Base-by-base conservation (phyloP, 2,329 filamentous ascomycete genomes). In the Aureobasidium melanogenum region DNA sequence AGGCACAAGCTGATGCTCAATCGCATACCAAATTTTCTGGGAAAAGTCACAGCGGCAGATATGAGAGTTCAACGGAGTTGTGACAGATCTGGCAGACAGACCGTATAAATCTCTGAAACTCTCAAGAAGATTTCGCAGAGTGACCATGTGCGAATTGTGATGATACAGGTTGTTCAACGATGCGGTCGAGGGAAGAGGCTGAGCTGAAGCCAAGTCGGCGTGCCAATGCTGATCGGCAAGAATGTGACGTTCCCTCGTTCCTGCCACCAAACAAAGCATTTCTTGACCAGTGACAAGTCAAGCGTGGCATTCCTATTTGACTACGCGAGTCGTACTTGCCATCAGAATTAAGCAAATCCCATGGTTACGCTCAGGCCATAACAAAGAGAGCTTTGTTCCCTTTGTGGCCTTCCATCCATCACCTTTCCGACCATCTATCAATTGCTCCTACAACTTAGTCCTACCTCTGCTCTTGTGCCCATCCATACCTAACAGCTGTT, bases 261-360 rank as follows among this genome's bases (percentile, higher is more conserved):
- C 52, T 44, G 52, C 38, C 17, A 34, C 28, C 26, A 44, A 22
- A 14, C 50, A 44, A 32, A 34, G 52, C 39, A 34, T 19, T 32
- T 44, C 15, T 32, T 9, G 7, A 44, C 38, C 24, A 56, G 44
- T 34, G 39, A 56, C 54, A 47, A n/a, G 24, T n/a, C 10, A 28
- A 38, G 43, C 54, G 54, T 43, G 8, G 36, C 30, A 58, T 58
- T 58, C 54, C 30, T 58, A 58, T 38, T 47, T 19, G 54, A 58
- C 22, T 34, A 41, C 19, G 5, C 22, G 10, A 28, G 28, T 58
- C 54, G 54, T 30, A 38, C 41, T 30, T 58, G 38, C 54, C 54
- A 41, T n/a, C 28, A 19, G 24, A 41, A 19, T 15, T 32, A 39
- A 52, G 32, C 28, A 43, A 44, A 22, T 38, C 26, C 36, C 10